Evolutionary conservation across 2,329 filamentous ascomycete species (phyloP).

Genomic region (Decorospora gaudefroyi): DNA sequence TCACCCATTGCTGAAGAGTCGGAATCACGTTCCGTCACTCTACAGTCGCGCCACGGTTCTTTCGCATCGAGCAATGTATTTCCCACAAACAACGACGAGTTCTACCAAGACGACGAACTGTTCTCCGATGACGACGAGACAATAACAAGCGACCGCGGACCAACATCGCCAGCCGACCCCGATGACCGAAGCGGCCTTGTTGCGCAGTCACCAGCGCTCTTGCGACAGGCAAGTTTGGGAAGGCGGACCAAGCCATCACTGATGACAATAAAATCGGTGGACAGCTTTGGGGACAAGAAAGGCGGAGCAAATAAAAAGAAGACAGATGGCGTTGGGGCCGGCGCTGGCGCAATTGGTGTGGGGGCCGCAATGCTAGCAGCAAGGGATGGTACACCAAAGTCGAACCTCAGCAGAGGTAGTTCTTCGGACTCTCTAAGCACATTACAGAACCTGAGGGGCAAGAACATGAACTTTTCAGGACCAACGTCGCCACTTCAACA

Average conservation of each 20-base stretch:
- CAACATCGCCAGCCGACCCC: constrained; percentile 39
- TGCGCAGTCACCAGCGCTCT: constrained; percentile 33
- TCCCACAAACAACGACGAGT: constrained; percentile 49
- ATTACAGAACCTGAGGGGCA: constrained; percentile 25
- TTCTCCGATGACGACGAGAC: constrained; percentile 48
- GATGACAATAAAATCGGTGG: constrained; percentile 54
- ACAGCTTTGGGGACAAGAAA: constrained; percentile 39
- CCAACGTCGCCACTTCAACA: constrained; percentile 29
- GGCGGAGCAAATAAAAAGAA: constrained; percentile 26
- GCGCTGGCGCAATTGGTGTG: constrained; percentile 30
- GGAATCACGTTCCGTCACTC: constrained; percentile 52
- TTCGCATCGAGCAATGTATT: constrained; percentile 57
- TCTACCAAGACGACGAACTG: constrained; percentile 47
- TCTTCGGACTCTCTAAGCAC: constrained; percentile 45
- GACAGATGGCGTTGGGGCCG: constrained; percentile 15
- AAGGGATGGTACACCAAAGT: constrained; percentile 30
- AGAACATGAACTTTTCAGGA: constrained; percentile 27
- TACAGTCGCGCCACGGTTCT: constrained; percentile 49
- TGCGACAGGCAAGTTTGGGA: constrained; percentile 55
- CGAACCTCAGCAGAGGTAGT: constrained; percentile 37
- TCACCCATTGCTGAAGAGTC: constrained; percentile 57
- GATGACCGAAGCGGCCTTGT: constrained; percentile 49
- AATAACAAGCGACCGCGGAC: constrained; percentile 40
- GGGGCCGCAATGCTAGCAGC: constrained; percentile 33
- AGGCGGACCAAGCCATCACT: constrained; percentile 54